Conservation (phyloP, 176 grass and related monocot genomes). For the Poa annua region DNA sequence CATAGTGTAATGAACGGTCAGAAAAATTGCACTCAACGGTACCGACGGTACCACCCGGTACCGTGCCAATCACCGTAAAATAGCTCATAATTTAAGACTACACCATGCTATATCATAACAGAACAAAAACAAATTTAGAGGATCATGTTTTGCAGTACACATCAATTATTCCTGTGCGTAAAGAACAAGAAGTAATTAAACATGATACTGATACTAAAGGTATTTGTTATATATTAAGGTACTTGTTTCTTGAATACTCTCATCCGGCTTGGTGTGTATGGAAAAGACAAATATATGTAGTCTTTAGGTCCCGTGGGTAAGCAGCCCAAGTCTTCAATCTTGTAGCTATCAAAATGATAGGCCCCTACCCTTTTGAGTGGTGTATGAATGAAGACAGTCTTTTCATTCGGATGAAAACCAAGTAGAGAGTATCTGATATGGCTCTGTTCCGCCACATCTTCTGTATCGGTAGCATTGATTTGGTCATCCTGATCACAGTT, state of each 20-base stretch:
- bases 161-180: neutral
- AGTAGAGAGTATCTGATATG: neutral
- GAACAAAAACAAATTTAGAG: too few species aligned
- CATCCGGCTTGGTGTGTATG: neutral
- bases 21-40: too few species aligned
- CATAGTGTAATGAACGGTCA: too few species aligned
- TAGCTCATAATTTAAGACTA: too few species aligned
- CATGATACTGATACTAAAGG: neutral
- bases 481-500: neutral
- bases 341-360: neutral
- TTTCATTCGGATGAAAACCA: neutral
- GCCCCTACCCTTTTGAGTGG: neutral
- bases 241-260: neutral
- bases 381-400: neutral
- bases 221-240: neutral
- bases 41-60: too few species aligned
- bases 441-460: neutral
- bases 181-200: neutral
- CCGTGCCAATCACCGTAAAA: too few species aligned
- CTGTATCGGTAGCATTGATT: neutral
- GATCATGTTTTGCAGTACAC: neutral
- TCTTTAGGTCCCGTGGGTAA: neutral
- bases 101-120: too few species aligned
- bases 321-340: slow-evolving; percentile 18
- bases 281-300: neutral